Evolutionary conservation across 2,329 filamentous ascomycete species (phyloP).

Genomic region (Colletotrichum sp.): DNA sequence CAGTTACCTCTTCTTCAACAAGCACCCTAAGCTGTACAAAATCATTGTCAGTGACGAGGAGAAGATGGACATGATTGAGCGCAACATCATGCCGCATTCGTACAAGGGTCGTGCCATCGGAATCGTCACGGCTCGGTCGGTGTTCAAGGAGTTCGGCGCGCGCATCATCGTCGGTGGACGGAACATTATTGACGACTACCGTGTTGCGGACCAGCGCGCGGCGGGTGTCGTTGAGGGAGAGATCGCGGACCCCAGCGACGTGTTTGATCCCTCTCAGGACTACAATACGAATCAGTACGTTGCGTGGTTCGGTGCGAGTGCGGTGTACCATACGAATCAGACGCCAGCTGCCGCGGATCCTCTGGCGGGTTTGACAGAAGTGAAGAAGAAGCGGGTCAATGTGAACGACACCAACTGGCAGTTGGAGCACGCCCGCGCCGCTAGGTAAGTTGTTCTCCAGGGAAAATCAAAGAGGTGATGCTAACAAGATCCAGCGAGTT

Average conservation of each 20-base stretch:
- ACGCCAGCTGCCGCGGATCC: conserved; percentile 77
- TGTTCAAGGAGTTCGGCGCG: conserved; percentile 95
- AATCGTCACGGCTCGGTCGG: conserved; percentile 93
- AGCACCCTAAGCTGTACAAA: conserved; percentile 95
- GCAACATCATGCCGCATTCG: conserved; percentile 94
- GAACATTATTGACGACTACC: conserved; percentile 88
- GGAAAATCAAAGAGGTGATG: no score
- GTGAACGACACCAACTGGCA: conserved; percentile 97
- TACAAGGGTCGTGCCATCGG: conserved; percentile 99
- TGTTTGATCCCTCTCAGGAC: conserved; percentile 75
- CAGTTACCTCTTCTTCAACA: conserved; percentile 98
- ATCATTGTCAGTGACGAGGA: conserved; percentile 98
- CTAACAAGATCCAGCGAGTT: conserved; percentile 67
- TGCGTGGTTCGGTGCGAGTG: conserved; percentile 96
- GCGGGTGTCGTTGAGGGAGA: conserved; percentile 87
- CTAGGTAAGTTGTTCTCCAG: conserved; percentile 72
- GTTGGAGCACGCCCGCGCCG: conserved; percentile 89
- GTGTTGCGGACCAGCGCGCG: conserved; percentile 74
- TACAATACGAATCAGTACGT: conserved; percentile 99
- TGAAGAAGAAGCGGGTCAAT: conserved; percentile 84
- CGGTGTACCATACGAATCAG: conserved; percentile 84
- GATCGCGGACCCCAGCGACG: conserved; percentile 88
- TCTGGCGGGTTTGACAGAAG: conserved; percentile 74
- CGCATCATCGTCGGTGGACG: conserved; percentile 92
- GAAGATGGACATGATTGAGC: conserved; percentile 94